phyloP scores from a whole-genome alignment of 495 filamentous ascomycete genomes.

The Penicillium canescens region DNA sequence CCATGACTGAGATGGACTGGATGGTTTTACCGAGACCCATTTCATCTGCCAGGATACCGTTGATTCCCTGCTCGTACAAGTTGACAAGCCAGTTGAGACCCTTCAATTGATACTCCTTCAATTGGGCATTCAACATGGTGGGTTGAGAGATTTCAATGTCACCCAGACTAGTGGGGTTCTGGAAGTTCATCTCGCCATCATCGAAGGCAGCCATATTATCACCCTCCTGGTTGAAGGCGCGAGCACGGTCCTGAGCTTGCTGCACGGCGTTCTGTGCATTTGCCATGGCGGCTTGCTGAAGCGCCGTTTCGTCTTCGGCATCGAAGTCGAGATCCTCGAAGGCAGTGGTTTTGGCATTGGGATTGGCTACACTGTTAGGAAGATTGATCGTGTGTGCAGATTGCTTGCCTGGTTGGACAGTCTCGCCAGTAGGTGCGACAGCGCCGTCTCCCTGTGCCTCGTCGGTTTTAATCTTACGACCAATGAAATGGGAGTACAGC shows the following conservation, averaged over 20 bases:
- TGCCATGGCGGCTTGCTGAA: slow-evolving; percentile 83
- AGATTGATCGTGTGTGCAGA: slow-evolving; percentile 55
- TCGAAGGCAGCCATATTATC: slow-evolving; percentile 53
- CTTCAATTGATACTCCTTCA: slow-evolving; percentile 99
- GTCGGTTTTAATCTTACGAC: slow-evolving; percentile 96
- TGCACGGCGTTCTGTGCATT: slow-evolving; percentile 97
- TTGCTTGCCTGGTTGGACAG: slow-evolving; percentile 43
- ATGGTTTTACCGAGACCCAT: slow-evolving; percentile 99
- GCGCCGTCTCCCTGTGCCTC: slow-evolving; percentile 83
- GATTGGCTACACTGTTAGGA: slow-evolving; percentile 56
- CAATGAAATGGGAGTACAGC: slow-evolving; percentile 98
- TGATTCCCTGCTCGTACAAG: slow-evolving; percentile 98
- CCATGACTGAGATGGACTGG: slow-evolving; percentile 99
- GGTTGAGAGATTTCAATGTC: slow-evolving; percentile 93
- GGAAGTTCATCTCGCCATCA: slow-evolving; percentile 98
- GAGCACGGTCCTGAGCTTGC: slow-evolving; percentile 88
- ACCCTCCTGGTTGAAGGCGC: slow-evolving; percentile 72
- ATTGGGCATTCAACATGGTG: slow-evolving; percentile 85
- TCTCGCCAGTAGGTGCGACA: slow-evolving; percentile 56
- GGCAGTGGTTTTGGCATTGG: slow-evolving; percentile 74
- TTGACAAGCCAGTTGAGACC: slow-evolving; percentile 99
- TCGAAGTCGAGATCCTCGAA: slow-evolving; percentile 97
- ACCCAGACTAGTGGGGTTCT: slow-evolving; percentile 93
- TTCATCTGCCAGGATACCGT: slow-evolving; percentile 97
- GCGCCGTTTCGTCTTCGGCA: slow-evolving; percentile 81